Percentiles rank a stretch among this genome's conserved stretches.
These are phyloP conservation scores for Limonium bicolor DNA, from an alignment of 148 eudicot species.

Conservation along the genomic window DNA sequence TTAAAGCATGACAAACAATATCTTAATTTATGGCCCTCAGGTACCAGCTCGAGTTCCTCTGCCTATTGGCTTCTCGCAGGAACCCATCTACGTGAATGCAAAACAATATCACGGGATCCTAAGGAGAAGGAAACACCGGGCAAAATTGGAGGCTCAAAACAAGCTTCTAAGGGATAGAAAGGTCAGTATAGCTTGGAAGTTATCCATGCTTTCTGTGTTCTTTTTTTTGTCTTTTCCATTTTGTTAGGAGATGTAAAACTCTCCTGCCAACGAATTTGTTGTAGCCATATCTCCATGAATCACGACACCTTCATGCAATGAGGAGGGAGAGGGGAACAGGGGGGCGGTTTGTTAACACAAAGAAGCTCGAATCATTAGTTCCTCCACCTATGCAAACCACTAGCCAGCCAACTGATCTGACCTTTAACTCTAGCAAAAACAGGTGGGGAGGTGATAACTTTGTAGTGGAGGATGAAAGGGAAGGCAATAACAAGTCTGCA, in stretches of 20 bases:
- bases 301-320: constrained; percentile 7
- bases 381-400: too few relatives aligned
- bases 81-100: constrained; percentile 34
- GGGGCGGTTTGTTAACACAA: constrained; percentile 1
- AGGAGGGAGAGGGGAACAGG: constrained; percentile 5
- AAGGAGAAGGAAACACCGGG: constrained; percentile 3
- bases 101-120: constrained; percentile 6
- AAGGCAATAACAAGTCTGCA: too few relatives aligned
- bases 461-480: too few relatives aligned
- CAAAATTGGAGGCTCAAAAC: constrained; percentile 1
- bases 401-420: too few relatives aligned
- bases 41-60: too few relatives aligned
- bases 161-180: constrained; percentile 8
- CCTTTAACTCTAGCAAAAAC: too few relatives aligned
- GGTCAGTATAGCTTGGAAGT: constrained; percentile 3
- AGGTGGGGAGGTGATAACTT: too few relatives aligned
- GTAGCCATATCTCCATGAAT: constrained; percentile 4
- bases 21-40: too few relatives aligned
- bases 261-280: not conserved
- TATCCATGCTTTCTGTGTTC: not conserved
- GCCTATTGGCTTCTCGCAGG: constrained; percentile 77
- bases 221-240: not conserved
- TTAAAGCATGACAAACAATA: too few relatives aligned
- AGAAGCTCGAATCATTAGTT: constrained; percentile 15
- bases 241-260: not conserved